phyloP scores from a whole-genome alignment of 805 yeast genomes.

The Schwanniomyces sp. region DNA sequence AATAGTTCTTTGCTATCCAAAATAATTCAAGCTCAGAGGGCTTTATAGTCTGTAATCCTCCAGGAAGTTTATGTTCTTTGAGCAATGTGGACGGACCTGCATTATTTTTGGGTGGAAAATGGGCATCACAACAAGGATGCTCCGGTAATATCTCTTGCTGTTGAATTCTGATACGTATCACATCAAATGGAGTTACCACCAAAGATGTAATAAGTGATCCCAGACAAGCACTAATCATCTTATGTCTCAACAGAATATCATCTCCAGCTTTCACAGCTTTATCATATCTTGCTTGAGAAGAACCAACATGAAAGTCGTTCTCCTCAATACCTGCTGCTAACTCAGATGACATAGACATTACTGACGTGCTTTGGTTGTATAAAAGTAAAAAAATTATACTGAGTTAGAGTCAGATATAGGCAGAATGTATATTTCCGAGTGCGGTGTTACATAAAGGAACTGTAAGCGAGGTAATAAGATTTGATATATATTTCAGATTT shows the following conservation, averaged over 20 bases:
- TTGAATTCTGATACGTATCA: constrained; percentile 71
- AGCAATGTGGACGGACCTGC: constrained; percentile 30
- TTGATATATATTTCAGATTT: background rate
- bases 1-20: constrained; percentile 36
- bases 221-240: constrained; percentile 77
- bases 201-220: constrained; percentile 74
- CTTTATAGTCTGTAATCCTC: constrained; percentile 33
- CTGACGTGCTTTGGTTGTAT: background rate
- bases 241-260: constrained; percentile 51
- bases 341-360: constrained; percentile 41
- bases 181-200: constrained; percentile 80
- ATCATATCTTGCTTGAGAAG: background rate
- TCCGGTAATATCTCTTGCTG: constrained; percentile 64
- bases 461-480: constrained; percentile 1
- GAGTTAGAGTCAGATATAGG: background rate
- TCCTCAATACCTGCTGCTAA: constrained; percentile 42
- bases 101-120: constrained; percentile 24
- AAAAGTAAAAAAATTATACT: background rate
- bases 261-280: background rate
- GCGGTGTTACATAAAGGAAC: constrained; percentile 1
- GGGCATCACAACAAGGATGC: constrained; percentile 25
- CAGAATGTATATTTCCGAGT: background rate
- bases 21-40: constrained; percentile 30
- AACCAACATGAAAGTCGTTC: constrained; percentile 13
- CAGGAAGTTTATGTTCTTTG: constrained; percentile 6